Conservation (phyloP, 768 basidiomycete species). For the Mycena sanguinolenta region DNA sequence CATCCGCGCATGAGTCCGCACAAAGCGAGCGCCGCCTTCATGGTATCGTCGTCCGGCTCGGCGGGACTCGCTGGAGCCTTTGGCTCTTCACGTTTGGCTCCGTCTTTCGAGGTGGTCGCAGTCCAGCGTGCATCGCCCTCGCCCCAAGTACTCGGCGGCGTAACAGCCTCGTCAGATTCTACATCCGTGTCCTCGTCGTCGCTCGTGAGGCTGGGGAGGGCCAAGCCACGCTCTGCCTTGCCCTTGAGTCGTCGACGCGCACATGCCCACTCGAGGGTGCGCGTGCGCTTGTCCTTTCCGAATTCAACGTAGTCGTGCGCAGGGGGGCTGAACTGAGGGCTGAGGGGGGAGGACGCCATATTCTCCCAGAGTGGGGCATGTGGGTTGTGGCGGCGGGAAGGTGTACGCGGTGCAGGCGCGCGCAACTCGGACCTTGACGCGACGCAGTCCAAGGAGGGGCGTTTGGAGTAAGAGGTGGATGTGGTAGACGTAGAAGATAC, state of each 20-base stretch:
- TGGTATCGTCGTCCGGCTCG: conserved; percentile 72
- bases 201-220: conserved; percentile 35
- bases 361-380: conserved; percentile 62
- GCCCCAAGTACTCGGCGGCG: conserved; percentile 68
- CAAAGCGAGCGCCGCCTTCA: conserved; percentile 77
- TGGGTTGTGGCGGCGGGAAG: conserved; percentile 52
- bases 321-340: conserved; percentile 65
- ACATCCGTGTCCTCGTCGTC: conserved; percentile 69
- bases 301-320: conserved; percentile 62
- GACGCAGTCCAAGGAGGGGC: conserved; percentile 70
- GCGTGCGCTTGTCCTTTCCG: conserved; percentile 59
- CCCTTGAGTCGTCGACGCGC: conserved; percentile 68
- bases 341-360: conserved; percentile 76
- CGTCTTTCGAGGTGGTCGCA: conserved; percentile 4
- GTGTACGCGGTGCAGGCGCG: conserved; percentile 55
- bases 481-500: conserved; percentile 44
- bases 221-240: conserved; percentile 48
- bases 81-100: background rate
- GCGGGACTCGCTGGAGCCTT: conserved; percentile 1
- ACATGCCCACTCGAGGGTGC: conserved; percentile 83
- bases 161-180: conserved; percentile 75
- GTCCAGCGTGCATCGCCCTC: conserved; percentile 57
- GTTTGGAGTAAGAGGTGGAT: conserved; percentile 44
- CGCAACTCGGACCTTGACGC: conserved; percentile 68
- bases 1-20: conserved; percentile 61